A percentile compares a stretch with the other conserved stretches of the same genome.
phyloP scores from a whole-genome alignment of 2,329 filamentous ascomycete species.

The Fusarium subglutinans region DNA sequence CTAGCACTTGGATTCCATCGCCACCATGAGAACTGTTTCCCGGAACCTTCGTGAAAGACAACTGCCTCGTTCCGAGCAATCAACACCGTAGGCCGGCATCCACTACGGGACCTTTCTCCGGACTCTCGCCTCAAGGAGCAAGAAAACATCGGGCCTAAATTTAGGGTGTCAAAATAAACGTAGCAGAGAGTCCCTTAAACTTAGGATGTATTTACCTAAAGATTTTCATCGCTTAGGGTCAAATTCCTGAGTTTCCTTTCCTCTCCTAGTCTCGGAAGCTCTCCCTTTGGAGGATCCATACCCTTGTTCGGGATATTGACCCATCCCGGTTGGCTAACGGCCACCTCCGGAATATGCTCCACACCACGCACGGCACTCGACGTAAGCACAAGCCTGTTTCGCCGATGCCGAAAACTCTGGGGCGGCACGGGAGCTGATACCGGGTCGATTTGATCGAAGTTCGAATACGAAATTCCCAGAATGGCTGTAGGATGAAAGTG shows the following conservation, averaged over 20 bases:
- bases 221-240: too few species aligned
- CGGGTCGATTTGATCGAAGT: neutral
- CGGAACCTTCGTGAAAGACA: neutral
- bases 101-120: neutral
- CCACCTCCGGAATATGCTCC: neutral
- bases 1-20: neutral
- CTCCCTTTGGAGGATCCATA: neutral
- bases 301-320: neutral
- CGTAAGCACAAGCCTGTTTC: neutral
- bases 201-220: too few species aligned
- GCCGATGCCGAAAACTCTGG: neutral
- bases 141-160: too few species aligned
- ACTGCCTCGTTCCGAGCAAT: rapidly evolving
- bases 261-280: neutral
- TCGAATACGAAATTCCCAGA: neutral
- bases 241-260: too few species aligned
- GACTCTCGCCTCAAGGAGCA: rapidly evolving
- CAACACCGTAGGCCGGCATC: neutral
- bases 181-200: too few species aligned
- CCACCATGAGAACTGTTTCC: neutral
- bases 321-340: neutral
- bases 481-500: rapidly evolving
- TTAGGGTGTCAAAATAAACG: too few species aligned
- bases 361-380: neutral
- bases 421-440: neutral